Evolutionary conservation across 768 basidiomycete genomes (phyloP).

Genomic region (Kwoniella sp.): DNA sequence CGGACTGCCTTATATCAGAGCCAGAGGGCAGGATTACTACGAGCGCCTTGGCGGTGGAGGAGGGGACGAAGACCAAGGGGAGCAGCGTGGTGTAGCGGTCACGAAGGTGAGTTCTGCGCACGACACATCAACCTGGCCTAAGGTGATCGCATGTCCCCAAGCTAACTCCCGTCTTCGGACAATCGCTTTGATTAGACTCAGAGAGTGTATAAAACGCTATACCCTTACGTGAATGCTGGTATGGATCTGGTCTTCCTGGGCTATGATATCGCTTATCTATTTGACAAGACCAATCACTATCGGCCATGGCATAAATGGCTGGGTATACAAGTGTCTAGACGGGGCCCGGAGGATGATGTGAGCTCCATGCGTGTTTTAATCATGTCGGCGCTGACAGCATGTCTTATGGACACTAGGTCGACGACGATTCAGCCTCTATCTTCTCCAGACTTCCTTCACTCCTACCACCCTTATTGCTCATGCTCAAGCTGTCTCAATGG

Average conservation of each 20-base stretch:
- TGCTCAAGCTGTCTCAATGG: conserved; percentile 79
- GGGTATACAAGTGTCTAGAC: conserved; percentile 75
- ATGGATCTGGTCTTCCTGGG: conserved; percentile 81
- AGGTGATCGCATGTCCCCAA: background rate
- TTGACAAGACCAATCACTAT: conserved; percentile 80
- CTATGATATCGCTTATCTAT: conserved; percentile 87
- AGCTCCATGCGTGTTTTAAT: conserved; percentile 1
- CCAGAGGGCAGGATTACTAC: conserved; percentile 86
- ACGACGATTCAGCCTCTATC: conserved; percentile 14
- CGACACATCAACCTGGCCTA: background rate
- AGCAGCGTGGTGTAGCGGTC: conserved; percentile 18
- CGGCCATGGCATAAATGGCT: conserved; percentile 90
- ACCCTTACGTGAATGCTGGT: conserved; percentile 77
- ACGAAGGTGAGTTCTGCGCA: conserved; percentile 25
- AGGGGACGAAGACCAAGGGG: conserved; percentile 67
- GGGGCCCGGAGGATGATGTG: conserved; percentile 30
- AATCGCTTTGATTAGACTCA: conserved; percentile 27
- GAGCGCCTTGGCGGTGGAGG: conserved; percentile 85
- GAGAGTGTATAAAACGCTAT: conserved; percentile 68
- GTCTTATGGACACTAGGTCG: no score
- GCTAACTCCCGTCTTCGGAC: background rate
- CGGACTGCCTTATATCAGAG: conserved; percentile 82
- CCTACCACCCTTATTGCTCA: conserved; percentile 17
- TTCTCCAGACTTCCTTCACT: conserved; percentile 24
- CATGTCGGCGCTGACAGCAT: no score